Evolutionary conservation across 805 yeast species (phyloP), one percentile per base, ranked within the genome.

Genomic region (Spathaspora sp.): DNA sequence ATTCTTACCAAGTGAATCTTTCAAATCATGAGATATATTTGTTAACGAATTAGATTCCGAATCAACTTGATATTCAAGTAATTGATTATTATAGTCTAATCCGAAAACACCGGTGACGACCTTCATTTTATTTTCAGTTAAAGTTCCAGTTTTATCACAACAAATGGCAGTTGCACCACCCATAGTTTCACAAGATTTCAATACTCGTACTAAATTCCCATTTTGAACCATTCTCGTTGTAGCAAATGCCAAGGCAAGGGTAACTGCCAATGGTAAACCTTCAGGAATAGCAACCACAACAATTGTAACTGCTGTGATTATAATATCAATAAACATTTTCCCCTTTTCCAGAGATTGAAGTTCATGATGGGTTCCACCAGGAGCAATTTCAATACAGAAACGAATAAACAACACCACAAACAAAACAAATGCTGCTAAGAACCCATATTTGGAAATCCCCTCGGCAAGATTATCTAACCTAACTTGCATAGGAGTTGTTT

Each of bases 201-300:
- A 76, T 9, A 90, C 96, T 60, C 99, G 83, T n/a, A 94, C 99
- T 61, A 94, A 76, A 66, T 93, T 93, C 56, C 96, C 96, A 67
- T 94, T 97, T 66, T 88, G 87, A 18, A 96, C 91, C 99, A 94
- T 94, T 69, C 98, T 81, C 9, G 97, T 92, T 2, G 99, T 94
- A 1, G 99, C 99, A 75, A 94, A 94, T 0, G 99, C 99, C 58
- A 94, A 76, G 0, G 99, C 97, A 46, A 94, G 77, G 1, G 99
- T 94, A 16, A 94, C 99, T 1, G 99, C 99, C 51, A 94, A 76
- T 1, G 99, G 99, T 52, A 94, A 79, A 55, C 99, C 99, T 71
- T 94, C 99, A 2, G 99, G 99, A n/a, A 94, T 97, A 0, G 99
- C 99, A 48, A 94, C 99, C 14, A 93, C 99, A 28, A 94, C 84